Evolutionary conservation across 768 basidiomycete genomes (phyloP).

Genomic region (Suillus discolor): DNA sequence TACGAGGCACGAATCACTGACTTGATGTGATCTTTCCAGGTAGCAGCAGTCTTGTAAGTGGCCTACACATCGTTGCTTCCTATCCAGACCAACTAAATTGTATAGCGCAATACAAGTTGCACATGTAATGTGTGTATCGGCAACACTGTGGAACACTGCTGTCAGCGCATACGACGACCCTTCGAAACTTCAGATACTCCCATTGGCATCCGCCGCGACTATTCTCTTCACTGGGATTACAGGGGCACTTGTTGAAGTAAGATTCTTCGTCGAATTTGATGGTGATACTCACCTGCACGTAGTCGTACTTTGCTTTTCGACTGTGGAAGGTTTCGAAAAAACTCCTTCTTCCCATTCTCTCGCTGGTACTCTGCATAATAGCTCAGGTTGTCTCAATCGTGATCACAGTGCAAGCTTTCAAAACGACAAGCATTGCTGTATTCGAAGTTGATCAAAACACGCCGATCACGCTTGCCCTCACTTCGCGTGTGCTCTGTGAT

Average conservation of each 20-base stretch:
- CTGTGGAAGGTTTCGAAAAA: conserved; percentile 3
- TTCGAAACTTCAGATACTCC: not conserved
- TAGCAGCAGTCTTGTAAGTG: conserved; percentile 9
- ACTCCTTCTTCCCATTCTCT: not conserved
- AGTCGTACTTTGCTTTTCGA: conserved; percentile 3
- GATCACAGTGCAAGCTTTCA: not conserved
- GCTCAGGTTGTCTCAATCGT: not conserved
- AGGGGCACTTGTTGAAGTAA: not conserved
- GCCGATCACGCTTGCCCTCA: not conserved
- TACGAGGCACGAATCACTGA: not conserved
- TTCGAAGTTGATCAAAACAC: not conserved
- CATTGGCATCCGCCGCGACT: not conserved
- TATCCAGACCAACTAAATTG: not conserved
- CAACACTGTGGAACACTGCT: not conserved
- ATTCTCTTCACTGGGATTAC: conserved; percentile 1
- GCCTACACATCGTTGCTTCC: not conserved
- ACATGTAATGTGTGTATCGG: conserved; percentile 1
- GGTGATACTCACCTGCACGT: not conserved
- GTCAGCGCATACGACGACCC: not conserved
- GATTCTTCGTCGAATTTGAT: not conserved
- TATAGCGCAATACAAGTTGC: not conserved
- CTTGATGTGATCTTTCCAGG: not conserved
- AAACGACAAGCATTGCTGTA: not conserved
- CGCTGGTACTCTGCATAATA: not conserved
- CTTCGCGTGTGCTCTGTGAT: not conserved